phyloP scores from a whole-genome alignment of 2,329 filamentous ascomycete species.

The Pleomassaria siparia region DNA sequence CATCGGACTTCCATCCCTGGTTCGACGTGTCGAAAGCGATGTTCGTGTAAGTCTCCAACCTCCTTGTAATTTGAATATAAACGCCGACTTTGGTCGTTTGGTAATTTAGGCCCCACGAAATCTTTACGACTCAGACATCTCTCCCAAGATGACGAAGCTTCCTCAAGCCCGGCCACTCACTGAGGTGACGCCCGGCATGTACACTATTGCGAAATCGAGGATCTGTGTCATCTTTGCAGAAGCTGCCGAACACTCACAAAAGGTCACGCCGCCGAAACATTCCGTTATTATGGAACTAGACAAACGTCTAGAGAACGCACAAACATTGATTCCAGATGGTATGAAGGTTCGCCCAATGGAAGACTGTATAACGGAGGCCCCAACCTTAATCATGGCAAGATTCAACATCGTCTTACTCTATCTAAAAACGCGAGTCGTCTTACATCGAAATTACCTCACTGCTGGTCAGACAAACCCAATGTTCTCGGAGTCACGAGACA shows the following conservation, averaged over 20 bases:
- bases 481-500: constrained; percentile 47
- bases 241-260: constrained; percentile 43
- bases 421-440: constrained; percentile 53
- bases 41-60: too few relatives aligned
- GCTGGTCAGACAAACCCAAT: constrained; percentile 35
- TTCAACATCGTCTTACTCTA: constrained; percentile 56
- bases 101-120: constrained; percentile 41
- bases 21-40: constrained; percentile 38
- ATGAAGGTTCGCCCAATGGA: constrained; percentile 42
- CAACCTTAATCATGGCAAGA: constrained; percentile 55
- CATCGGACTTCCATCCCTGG: constrained; percentile 37
- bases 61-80: too few relatives aligned
- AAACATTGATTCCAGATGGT: constrained; percentile 35
- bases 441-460: constrained; percentile 58
- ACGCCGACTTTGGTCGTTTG: too few relatives aligned
- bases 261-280: constrained; percentile 38
- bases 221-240: constrained; percentile 42
- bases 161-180: constrained; percentile 19
- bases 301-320: constrained; percentile 37
- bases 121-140: constrained; percentile 43
- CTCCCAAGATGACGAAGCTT: constrained; percentile 24
- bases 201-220: constrained; percentile 38
- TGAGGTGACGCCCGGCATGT: constrained; percentile 34
- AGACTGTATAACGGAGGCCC: constrained; percentile 51
- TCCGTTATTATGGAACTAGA: constrained; percentile 44